Percentiles rank a stretch among this genome's conserved stretches.
Evolutionary conservation across 2,329 filamentous ascomycete species (phyloP).

Genomic region (Penicillium psychrosexuale): DNA sequence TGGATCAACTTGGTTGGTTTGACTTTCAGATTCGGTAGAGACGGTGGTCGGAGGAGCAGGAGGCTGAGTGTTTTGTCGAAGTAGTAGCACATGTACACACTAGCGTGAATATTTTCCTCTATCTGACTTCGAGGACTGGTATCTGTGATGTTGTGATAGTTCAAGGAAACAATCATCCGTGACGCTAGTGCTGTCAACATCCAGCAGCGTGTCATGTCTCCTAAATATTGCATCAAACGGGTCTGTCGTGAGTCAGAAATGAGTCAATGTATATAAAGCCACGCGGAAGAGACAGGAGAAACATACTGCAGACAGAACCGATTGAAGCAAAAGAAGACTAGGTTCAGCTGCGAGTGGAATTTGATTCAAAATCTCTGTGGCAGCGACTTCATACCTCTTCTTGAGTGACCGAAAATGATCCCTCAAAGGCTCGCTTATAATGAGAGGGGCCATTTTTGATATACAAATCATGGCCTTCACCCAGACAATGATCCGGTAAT

Average conservation of each 20-base stretch:
- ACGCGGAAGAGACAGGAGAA: not conserved
- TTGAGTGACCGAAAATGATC: conserved; percentile 20
- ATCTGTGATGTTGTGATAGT: conserved; percentile 25
- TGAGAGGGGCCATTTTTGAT: conserved; percentile 18
- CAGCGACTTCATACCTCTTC: conserved; percentile 19
- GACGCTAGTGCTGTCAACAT: conserved; percentile 20
- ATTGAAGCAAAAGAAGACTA: conserved; percentile 21
- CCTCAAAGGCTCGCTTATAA: conserved; percentile 16
- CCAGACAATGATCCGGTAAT: conserved; percentile 23
- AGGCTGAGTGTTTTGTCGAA: conserved; percentile 24
- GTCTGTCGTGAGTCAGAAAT: conserved; percentile 9
- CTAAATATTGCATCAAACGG: conserved; percentile 21
- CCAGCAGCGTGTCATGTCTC: conserved; percentile 25
- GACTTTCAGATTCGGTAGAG: conserved; percentile 22
- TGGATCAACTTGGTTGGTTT: conserved; percentile 18
- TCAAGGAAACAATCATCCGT: conserved; percentile 19
- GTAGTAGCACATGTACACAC: conserved; percentile 23
- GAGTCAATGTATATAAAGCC: not conserved
- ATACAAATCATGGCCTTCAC: conserved; percentile 21
- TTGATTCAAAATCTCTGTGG: conserved; percentile 18
- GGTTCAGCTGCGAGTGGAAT: conserved; percentile 19
- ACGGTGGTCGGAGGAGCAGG: conserved; percentile 23
- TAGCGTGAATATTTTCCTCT: conserved; percentile 21
- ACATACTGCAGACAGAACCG: conserved; percentile 21
- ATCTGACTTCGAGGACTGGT: conserved; percentile 13